phyloP scores from a whole-genome alignment of 306 rosid genomes.

The Prunus campanulata region DNA sequence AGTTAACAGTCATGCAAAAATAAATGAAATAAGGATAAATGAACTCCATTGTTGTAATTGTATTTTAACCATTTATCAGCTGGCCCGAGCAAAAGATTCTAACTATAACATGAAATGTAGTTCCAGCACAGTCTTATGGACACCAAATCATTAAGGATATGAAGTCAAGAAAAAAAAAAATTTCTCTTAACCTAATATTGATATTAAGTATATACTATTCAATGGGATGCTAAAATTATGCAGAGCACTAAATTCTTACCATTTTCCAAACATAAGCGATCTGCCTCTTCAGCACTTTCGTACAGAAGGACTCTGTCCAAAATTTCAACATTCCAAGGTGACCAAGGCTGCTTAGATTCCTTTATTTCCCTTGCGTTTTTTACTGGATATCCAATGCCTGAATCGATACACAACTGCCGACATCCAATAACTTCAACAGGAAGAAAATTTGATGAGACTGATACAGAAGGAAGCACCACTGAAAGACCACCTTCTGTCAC shows the following conservation, averaged over 20 bases:
- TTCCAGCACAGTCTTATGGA: not conserved
- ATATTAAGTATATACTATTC: not conserved
- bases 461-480: constrained; percentile 72
- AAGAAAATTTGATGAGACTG: constrained; percentile 57
- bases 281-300: constrained; percentile 76
- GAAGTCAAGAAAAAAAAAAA: not conserved
- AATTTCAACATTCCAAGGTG: constrained; percentile 76
- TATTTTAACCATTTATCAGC: not conserved
- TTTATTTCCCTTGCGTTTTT: constrained; percentile 47
- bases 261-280: constrained; percentile 73
- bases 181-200: not conserved
- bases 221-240: not conserved
- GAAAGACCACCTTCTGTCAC: constrained; percentile 79
- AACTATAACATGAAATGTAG: not conserved
- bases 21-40: not conserved
- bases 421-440: constrained; percentile 62
- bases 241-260: constrained; percentile 53
- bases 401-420: constrained; percentile 41
- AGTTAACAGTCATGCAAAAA: too few species aligned
- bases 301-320: constrained; percentile 84
- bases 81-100: not conserved
- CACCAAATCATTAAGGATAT: not conserved
- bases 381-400: constrained; percentile 38
- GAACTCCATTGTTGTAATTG: not conserved
- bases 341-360: constrained; percentile 40